phyloP scores from a whole-genome alignment of 768 basidiomycete genomes.

The Cyathus striatus region DNA sequence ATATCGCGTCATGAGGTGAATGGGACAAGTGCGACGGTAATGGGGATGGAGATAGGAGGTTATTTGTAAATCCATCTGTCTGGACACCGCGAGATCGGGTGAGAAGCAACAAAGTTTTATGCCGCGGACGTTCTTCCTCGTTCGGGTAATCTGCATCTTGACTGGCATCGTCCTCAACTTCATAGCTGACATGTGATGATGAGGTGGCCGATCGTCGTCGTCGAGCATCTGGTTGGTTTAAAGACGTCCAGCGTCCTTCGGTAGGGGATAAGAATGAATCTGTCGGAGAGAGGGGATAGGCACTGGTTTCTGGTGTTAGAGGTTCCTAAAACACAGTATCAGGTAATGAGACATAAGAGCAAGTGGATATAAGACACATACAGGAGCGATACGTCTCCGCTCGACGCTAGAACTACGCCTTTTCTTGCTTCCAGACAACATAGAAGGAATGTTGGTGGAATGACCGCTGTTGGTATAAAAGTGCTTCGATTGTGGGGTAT shows the following conservation, averaged over 20 bases:
- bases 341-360: too few species aligned
- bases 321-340: slow-evolving; percentile 28
- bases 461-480: slow-evolving; percentile 38
- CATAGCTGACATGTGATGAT: slow-evolving; percentile 33
- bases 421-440: background rate
- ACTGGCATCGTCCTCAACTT: slow-evolving; percentile 33
- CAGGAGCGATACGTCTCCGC: slow-evolving; percentile 15
- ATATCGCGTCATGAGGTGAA: slow-evolving; percentile 55
- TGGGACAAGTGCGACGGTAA: slow-evolving; percentile 29
- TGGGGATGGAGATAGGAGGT: slow-evolving; percentile 24
- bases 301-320: slow-evolving; percentile 39
- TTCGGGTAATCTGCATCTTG: slow-evolving; percentile 25
- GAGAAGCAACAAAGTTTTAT: slow-evolving; percentile 45
- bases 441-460: too few species aligned
- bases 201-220: slow-evolving; percentile 21
- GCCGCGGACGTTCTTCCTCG: slow-evolving; percentile 28
- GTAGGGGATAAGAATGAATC: slow-evolving; percentile 28
- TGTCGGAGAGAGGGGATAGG: slow-evolving; percentile 36
- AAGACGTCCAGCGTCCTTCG: slow-evolving; percentile 23
- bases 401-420: slow-evolving; percentile 22
- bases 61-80: slow-evolving; percentile 47
- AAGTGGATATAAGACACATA: slow-evolving; percentile 13
- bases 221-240: slow-evolving; percentile 15
- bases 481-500: slow-evolving; percentile 37
- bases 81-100: slow-evolving; percentile 66